These are phyloP conservation scores for Coniella lustricola DNA, from an alignment of 2,329 filamentous ascomycete genomes.

Conservation along the genomic window DNA sequence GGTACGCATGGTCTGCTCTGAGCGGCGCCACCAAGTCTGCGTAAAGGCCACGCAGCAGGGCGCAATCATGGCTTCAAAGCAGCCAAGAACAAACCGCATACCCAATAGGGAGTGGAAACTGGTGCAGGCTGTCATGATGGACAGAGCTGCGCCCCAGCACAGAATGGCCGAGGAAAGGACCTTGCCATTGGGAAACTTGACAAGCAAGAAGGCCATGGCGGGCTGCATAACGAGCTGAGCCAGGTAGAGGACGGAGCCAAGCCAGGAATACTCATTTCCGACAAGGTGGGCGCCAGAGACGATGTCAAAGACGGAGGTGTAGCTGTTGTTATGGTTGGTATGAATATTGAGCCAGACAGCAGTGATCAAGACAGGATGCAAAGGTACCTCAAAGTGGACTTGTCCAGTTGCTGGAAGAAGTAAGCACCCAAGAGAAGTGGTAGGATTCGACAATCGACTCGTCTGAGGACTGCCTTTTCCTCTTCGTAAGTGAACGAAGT, in stretches of 20 bases:
- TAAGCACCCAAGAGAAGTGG: constrained; percentile 47
- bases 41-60: constrained; percentile 46
- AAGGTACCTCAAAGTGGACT: constrained; percentile 30
- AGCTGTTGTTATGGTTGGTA: too few species aligned
- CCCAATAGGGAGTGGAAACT: constrained; percentile 39
- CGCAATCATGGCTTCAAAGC: constrained; percentile 42
- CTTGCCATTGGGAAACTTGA: constrained; percentile 48
- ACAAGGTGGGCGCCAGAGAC: constrained; percentile 38
- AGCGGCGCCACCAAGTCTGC: constrained; percentile 47
- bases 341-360: too few species aligned
- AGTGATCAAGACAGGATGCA: background rate
- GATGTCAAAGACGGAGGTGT: constrained; percentile 43
- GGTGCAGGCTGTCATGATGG: constrained; percentile 44
- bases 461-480: constrained; percentile 36
- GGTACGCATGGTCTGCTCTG: constrained; percentile 43
- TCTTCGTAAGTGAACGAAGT: constrained; percentile 40
- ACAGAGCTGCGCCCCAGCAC: constrained; percentile 44
- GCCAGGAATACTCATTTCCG: constrained; percentile 49
- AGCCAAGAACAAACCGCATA: constrained; percentile 37
- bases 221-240: constrained; percentile 53
- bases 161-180: constrained; percentile 44
- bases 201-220: constrained; percentile 43
- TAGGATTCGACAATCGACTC: constrained; percentile 44
- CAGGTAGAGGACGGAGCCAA: constrained; percentile 54
- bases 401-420: constrained; percentile 52